Evolutionary conservation across 2,329 filamentous ascomycete genomes (phyloP).

Genomic region (Paracoccidioides lutzii): DNA sequence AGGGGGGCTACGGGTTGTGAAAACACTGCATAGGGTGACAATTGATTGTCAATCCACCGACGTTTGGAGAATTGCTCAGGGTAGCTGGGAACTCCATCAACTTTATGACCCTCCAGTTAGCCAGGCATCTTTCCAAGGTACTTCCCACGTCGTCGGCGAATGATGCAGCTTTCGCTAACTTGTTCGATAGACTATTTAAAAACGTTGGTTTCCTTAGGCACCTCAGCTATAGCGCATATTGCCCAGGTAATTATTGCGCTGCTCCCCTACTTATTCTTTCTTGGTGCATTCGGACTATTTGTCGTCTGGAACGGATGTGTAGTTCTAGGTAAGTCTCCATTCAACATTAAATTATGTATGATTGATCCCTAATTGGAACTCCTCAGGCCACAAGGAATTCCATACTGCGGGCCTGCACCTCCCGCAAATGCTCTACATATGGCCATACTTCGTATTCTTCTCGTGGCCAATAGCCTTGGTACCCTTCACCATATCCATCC

Average conservation of each 20-base stretch:
- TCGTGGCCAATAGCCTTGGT: conserved; percentile 64
- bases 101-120: conserved; percentile 39
- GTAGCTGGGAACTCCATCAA: conserved; percentile 28
- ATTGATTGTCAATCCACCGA: conserved; percentile 18
- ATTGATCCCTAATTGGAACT: conserved; percentile 15
- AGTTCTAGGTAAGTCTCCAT: conserved; percentile 54
- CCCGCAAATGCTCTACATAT: conserved; percentile 89
- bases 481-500: conserved; percentile 33
- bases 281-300: conserved; percentile 59
- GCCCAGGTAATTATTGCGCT: conserved; percentile 27
- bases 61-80: conserved; percentile 15
- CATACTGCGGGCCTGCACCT: conserved; percentile 81
- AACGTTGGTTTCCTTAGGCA: conserved; percentile 48
- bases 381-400: conserved; percentile 76
- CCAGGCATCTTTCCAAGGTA: conserved; percentile 39
- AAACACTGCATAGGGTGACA: conserved; percentile 20
- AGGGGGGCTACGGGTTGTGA: conserved; percentile 32
- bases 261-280: conserved; percentile 45
- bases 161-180: conserved; percentile 1
- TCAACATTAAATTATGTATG: not conserved
- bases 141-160: not conserved
- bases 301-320: conserved; percentile 82
- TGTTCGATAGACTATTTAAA: conserved; percentile 33
- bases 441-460: conserved; percentile 82
- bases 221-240: conserved; percentile 41